Base-by-base conservation (phyloP, 495 filamentous ascomycete genomes). In the Xylaria scruposa region DNA sequence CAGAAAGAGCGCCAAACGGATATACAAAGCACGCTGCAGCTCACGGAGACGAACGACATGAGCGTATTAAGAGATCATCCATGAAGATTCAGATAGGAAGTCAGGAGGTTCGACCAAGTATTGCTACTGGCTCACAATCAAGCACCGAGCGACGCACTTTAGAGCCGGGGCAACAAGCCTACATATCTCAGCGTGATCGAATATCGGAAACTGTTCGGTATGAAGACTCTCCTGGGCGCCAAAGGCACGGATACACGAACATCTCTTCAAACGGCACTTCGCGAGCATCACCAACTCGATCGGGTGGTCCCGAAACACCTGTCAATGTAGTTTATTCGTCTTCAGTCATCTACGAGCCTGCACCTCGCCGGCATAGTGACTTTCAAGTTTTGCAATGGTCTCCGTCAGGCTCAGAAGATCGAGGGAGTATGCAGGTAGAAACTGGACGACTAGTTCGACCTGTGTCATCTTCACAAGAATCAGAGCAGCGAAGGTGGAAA, bases 71-170 rank as follows among this genome's bases (percentile, higher is more conserved):
- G 21, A 59, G 40, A 19, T 21, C 47, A 29, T 56, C 26, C 19
- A 44, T 83, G 26, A 79, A 46, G 54, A 78, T 85, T 21, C 81
- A 74, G 44, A 76, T 85, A 56, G 82, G 82, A 6, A 83, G 78
- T 56, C 81, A 80, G 65, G 80, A 80, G 46, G 81, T 77, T 63
- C 71, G 70, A 3, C 72, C 78, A 36, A 78, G 73, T 42, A 61
- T 56, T 36, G 69, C 38, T 19, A 71, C 67, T 40, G 19, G 58
- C 17, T 75, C 74, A 10, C 73, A 73, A n/a, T 36, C 42, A 49
- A 72, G 65, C 47, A 63, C 8, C 38, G 71, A 67, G 13, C 74
- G 71, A 47, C 69, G 71, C 31, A 75, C 60, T 49, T 29, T 71
- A 10, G 60, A 56, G 26, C 51, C 29, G 3, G 10, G 29, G n/a